phyloP scores from a whole-genome alignment of 2,329 filamentous ascomycete genomes.

The Xylaria sp. region DNA sequence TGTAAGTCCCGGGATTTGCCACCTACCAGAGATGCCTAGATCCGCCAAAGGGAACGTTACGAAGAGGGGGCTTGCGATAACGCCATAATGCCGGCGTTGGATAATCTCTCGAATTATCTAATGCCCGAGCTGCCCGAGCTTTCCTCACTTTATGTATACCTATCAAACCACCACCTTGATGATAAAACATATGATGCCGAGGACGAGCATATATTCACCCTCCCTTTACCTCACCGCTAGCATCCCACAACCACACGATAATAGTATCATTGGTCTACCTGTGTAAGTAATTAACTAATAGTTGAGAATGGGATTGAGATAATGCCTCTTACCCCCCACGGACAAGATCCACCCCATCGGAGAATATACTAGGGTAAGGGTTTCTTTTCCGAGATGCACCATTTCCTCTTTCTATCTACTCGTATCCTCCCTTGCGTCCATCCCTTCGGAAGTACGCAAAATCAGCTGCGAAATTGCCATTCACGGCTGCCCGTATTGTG shows the following conservation, averaged over 20 bases:
- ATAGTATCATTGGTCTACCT: neutral
- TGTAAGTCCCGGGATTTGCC: constrained; percentile 19
- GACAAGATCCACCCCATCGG: neutral
- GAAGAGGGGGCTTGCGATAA: constrained; percentile 14
- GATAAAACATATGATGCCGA: neutral
- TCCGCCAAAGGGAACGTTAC: constrained; percentile 26
- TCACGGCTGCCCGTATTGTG: neutral
- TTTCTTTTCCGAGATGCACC: constrained; percentile 7
- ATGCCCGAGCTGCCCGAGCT: constrained; percentile 17
- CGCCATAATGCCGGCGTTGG: constrained; percentile 11
- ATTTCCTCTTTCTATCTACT: neutral
- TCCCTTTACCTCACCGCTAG: neutral
- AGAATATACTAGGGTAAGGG: constrained; percentile 23
- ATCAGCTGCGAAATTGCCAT: neutral
- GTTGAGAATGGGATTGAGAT: neutral
- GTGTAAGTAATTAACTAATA: neutral
- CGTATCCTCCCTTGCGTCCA: constrained; percentile 9
- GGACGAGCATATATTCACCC: neutral
- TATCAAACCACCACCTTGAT: neutral
- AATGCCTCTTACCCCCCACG: neutral
- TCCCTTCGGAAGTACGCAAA: constrained; percentile 1
- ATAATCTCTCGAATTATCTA: constrained; percentile 7
- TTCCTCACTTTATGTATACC: constrained; percentile 5
- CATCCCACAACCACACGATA: constrained; percentile 1
- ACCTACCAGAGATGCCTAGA: constrained; percentile 3